Evolutionary conservation across 139 green algal species (phyloP), one percentile per base, ranked within the genome.

Genomic region (Auxenochlorella pyrenoidosa): DNA sequence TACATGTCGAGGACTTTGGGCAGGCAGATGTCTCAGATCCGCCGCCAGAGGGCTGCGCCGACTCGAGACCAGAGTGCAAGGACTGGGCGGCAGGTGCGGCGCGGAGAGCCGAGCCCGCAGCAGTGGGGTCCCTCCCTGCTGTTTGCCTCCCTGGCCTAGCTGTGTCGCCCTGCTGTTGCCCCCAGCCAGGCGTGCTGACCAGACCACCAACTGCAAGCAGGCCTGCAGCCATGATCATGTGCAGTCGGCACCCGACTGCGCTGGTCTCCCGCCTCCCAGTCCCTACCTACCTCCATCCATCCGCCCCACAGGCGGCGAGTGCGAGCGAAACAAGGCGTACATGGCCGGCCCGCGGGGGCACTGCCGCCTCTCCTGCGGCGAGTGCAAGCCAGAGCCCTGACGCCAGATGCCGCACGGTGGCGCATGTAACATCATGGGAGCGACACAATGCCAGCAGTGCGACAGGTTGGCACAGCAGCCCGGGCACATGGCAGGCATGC

Each of bases 291-390:
- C 47, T 63, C 15, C 15, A 63, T 13, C 54, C 18, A 3, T 22
- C 54, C 18, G 15, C 22, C 10, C 47, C 47, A 10, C 54, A 13
- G 19, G 28, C 13, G 88, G 88, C 30, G 88, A 91, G 75, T 91
- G 88, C 84, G 78, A 87, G 12, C 44, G 41, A 5, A 91, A 91
- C 70, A 38, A 72, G n/a, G 66, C 13, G 3, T 91, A 73, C 84
- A 91, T 91, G 88, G 34, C 36, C 32, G 78, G 78, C 10, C 15
- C 51, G 19, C n/a, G 44, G 21, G 78, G 78, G 21, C n/a, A 44
- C 51, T 83, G 78, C 78, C 78, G 78, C 26, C 78, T 83, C n/a
- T 28, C 78, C 5, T 83, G 78, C 78, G 51, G 78, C 4, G 54
- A 22, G 19, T 83, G 78, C 78, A 28, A 43, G 70, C 70, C 70